Evolutionary conservation across 2,329 filamentous ascomycete genomes (phyloP), one percentile per base, ranked within the genome.

Genomic region (Fusarium newnesense): DNA sequence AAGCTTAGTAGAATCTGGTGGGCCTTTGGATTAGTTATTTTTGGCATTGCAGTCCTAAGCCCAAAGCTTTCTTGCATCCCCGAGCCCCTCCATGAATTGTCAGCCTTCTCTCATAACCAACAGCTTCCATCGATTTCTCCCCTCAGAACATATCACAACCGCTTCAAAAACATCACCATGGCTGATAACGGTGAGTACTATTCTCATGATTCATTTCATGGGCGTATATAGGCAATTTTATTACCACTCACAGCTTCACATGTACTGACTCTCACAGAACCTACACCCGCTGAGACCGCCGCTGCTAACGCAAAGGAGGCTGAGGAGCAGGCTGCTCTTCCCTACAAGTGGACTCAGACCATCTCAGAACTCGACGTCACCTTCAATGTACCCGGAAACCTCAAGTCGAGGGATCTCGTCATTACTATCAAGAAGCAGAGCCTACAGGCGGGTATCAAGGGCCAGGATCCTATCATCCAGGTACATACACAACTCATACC

Each of bases 281-380:
- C 81, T 62, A 87, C 85, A 28, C 84, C 87, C 67, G 89, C 88
- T 71, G 86, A 90, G 73, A 85, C 87, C 75, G 90, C 87, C 16
- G 89, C 89, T 26, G 87, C 88, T 65, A 86, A 85, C 74, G 92
- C 90, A 70, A 91, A 92, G 81, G 95, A 99, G 85, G 87, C 89
- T 64, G 93, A 92, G 77, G 96, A 99, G 85, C 96, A 99, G 86
- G 93, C 91, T 46, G 90, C 92, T 30, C 91, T 99, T 46, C 96
- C 96, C 2, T 99, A 99, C 91, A 96, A 97, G 85, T 99, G 96
- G 96, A 93, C 89, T 16, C 96, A 99, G 85, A 95, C 93, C 30
- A 97, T 99, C 81, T 88, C 88, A 76, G 96, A 98, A 80, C 85
- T 98, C 69, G 94, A 97, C 80, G 85, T 98, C 78, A 92, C 88